Percentiles rank a stretch among this genome's conserved stretches.
Conservation (phyloP, 139 green algal species). For the Closterium sp. region DNA sequence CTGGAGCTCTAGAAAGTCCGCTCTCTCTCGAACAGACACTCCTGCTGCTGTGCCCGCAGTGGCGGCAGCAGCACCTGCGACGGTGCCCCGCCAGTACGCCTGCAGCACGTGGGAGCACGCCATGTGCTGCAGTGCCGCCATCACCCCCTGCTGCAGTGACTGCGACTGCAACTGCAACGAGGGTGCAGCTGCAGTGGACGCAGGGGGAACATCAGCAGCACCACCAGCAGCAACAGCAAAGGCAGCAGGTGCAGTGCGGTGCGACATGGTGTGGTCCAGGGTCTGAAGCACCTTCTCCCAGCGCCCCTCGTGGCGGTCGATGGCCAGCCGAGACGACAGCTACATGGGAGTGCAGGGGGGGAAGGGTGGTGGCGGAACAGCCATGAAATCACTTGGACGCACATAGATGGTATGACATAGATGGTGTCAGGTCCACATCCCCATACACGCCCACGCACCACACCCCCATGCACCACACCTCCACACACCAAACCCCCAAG, state of each 20-base stretch:
- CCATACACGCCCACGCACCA: no score
- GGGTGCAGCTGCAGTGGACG: neutral
- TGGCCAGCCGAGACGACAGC: conserved; percentile 55
- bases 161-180: neutral
- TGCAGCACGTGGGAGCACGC: conserved; percentile 57
- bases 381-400: no score
- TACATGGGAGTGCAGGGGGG: neutral
- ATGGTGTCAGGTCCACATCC: no score
- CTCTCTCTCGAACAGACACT: neutral
- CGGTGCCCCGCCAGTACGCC: conserved; percentile 45
- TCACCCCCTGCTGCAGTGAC: conserved; percentile 25
- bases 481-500: no score
- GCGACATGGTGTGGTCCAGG: conserved; percentile 50
- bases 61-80: neutral
- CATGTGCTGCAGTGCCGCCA: conserved; percentile 58
- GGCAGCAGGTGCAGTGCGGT: neutral
- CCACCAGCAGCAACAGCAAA: conserved; percentile 37
- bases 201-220: conserved; percentile 29
- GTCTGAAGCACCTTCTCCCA: conserved; percentile 61
- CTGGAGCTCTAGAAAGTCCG: neutral
- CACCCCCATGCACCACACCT: no score
- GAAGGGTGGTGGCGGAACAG: no score
- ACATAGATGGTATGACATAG: no score
- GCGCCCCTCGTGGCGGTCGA: conserved; percentile 65
- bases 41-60: neutral